Percentiles rank a stretch among this genome's conserved stretches.
These are phyloP conservation scores for Trypanosoma melophagium DNA, from an alignment of 208 protist genomes.

Conservation along the genomic window DNA sequence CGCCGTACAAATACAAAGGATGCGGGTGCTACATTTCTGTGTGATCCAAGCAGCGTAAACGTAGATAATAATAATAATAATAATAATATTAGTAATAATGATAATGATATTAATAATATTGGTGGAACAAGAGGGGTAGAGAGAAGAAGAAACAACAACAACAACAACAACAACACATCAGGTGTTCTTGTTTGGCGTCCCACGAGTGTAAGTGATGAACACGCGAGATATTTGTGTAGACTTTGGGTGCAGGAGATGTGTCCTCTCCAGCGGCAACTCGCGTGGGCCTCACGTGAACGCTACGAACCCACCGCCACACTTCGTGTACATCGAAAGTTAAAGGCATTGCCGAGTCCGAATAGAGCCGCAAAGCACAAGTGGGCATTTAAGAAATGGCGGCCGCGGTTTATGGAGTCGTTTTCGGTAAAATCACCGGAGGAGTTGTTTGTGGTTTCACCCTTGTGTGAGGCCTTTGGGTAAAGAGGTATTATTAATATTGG, in stretches of 20 bases:
- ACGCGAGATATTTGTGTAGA: constrained; percentile 20
- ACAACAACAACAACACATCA: not conserved
- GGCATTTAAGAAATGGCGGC: constrained; percentile 30
- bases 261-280: constrained; percentile 29
- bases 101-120: not conserved
- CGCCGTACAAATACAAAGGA: not conserved
- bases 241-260: constrained; percentile 27
- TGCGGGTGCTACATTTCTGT: not conserved
- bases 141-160: not conserved
- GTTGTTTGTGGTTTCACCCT: constrained; percentile 35
- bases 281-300: constrained; percentile 53
- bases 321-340: constrained; percentile 20
- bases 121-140: too few relatives aligned
- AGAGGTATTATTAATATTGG: too few relatives aligned
- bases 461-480: constrained; percentile 26
- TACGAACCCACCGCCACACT: constrained; percentile 40
- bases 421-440: constrained; percentile 31
- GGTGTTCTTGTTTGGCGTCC: constrained; percentile 15
- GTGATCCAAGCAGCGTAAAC: not conserved
- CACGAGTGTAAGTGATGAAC: constrained; percentile 25
- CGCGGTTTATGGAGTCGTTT: constrained; percentile 44
- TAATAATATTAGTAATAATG: not conserved
- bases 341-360: constrained; percentile 28
- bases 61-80: not conserved
- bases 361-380: constrained; percentile 39